Conservation (phyloP, 768 basidiomycete species). For the Phylloporus sp. region DNA sequence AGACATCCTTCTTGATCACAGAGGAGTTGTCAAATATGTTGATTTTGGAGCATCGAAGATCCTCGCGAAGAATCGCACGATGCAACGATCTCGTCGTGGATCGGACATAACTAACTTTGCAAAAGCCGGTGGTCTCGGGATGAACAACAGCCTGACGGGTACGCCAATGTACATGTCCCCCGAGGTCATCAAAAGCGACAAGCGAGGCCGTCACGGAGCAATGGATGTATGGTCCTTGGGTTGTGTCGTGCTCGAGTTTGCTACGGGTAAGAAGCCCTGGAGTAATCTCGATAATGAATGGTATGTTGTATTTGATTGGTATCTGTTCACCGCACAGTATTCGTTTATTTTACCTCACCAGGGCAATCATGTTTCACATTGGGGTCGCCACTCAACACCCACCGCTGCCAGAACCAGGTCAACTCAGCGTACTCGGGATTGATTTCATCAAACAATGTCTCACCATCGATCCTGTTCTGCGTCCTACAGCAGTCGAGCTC, state of each 20-base stretch:
- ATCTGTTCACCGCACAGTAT: background rate
- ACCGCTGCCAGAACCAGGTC: constrained; percentile 85
- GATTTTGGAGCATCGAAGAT: constrained; percentile 98
- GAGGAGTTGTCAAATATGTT: constrained; percentile 92
- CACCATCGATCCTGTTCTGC: constrained; percentile 74
- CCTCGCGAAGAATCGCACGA: constrained; percentile 82
- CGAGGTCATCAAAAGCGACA: constrained; percentile 94
- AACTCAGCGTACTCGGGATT: constrained; percentile 85
- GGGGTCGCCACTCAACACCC: constrained; percentile 96
- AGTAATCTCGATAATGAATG: constrained; percentile 99
- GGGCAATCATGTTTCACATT: constrained; percentile 99
- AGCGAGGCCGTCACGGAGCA: constrained; percentile 80
- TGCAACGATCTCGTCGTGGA: constrained; percentile 63
- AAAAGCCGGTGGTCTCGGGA: constrained; percentile 38
- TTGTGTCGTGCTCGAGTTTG: constrained; percentile 95
- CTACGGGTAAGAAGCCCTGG: constrained; percentile 97
- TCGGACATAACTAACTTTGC: constrained; percentile 36
- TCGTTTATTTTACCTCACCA: constrained; percentile 28
- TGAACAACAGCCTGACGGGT: constrained; percentile 87
- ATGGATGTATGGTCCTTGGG: constrained; percentile 99
- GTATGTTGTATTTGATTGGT: constrained; percentile 38
- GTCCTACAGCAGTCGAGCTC: constrained; percentile 82
- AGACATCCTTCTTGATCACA: constrained; percentile 92
- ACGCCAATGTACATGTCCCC: constrained; percentile 99
- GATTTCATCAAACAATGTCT: constrained; percentile 92